A percentile compares a stretch with the other conserved stretches of the same genome.
These are phyloP conservation scores for Lactarius sp. DNA, from an alignment of 768 basidiomycete species.

Conservation along the genomic window DNA sequence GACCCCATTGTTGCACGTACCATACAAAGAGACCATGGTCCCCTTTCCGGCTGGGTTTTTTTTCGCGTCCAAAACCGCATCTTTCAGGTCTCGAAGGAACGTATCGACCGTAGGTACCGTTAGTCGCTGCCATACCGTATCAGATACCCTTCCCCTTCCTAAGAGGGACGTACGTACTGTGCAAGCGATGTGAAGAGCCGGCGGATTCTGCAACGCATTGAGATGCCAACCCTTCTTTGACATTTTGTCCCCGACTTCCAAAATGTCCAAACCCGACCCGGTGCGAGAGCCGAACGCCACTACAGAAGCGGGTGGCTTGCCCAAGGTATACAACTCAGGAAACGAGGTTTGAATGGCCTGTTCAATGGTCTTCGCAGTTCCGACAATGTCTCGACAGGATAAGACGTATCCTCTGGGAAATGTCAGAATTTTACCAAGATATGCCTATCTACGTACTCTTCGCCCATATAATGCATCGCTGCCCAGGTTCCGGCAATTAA, in stretches of 20 bases:
- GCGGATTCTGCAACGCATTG: conserved; percentile 73
- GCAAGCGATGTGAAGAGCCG: conserved; percentile 89
- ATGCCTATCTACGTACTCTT: conserved; percentile 49
- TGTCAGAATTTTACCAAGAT: conserved; percentile 2
- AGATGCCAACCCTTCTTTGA: conserved; percentile 84
- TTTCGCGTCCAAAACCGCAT: conserved; percentile 69
- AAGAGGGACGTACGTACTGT: conserved; percentile 53
- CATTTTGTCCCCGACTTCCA: conserved; percentile 91
- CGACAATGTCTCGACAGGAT: conserved; percentile 81
- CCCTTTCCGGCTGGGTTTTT: conserved; percentile 63
- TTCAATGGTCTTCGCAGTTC: conserved; percentile 64
- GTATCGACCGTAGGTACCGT: conserved; percentile 73
- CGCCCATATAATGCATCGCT: conserved; percentile 90
- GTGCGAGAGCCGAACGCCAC: conserved; percentile 72
- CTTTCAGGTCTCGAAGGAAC: conserved; percentile 81
- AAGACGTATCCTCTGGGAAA: conserved; percentile 71
- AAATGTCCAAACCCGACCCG: conserved; percentile 51
- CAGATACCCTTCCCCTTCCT: neutral
- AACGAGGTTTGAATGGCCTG: conserved; percentile 60
- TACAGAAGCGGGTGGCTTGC: conserved; percentile 84
- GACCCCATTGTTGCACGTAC: conserved; percentile 39
- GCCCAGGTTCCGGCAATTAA: conserved; percentile 96
- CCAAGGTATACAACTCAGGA: conserved; percentile 83
- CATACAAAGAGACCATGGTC: conserved; percentile 88
- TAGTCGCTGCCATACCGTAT: conserved; percentile 49